phyloP scores from a whole-genome alignment of 352 stramenopile genomes.

The Hyphochytrium catenoides region DNA sequence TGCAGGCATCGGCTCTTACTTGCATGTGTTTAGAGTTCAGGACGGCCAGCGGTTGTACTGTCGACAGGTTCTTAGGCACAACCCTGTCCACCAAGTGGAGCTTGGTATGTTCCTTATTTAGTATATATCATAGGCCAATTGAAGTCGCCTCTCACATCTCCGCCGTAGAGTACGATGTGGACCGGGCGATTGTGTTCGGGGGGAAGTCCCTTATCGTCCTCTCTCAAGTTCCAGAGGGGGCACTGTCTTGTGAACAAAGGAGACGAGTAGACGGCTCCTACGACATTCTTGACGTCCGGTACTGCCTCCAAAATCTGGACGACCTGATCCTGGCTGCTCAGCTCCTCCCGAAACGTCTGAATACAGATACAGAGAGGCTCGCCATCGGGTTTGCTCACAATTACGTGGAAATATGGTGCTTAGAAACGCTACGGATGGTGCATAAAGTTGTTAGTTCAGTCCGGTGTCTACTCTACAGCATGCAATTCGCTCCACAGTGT shows the following conservation, averaged over 20 bases:
- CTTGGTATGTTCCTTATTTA: constrained; percentile 4
- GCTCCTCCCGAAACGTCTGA: constrained; percentile 16
- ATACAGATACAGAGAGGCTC: constrained; percentile 10
- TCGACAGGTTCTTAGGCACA: constrained; percentile 9
- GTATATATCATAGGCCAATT: constrained; percentile 7
- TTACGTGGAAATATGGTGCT: constrained; percentile 47
- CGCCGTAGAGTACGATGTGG: too few species aligned
- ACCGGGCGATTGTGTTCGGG: constrained; percentile 38
- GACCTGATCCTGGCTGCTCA: constrained; percentile 61
- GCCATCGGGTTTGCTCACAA: constrained; percentile 56
- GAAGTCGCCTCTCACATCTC: too few species aligned
- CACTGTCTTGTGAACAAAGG: too few species aligned
- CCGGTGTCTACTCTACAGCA: constrained; percentile 28
- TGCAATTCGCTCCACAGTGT: constrained; percentile 13
- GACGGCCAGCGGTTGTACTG: constrained; percentile 11
- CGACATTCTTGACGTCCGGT: constrained; percentile 9
- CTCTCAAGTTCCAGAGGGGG: constrained; percentile 20
- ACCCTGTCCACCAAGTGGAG: constrained; percentile 46
- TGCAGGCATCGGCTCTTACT: constrained; percentile 25
- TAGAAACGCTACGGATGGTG: constrained; percentile 16
- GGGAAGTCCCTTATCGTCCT: constrained; percentile 46
- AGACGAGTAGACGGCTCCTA: constrained; percentile 8
- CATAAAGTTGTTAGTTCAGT: constrained; percentile 34
- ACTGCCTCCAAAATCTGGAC: constrained; percentile 28
- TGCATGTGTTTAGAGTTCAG: constrained; percentile 50